These are phyloP conservation scores for Stevia rebaudiana DNA, from an alignment of 140 eudicot species.

Conservation along the genomic window DNA sequence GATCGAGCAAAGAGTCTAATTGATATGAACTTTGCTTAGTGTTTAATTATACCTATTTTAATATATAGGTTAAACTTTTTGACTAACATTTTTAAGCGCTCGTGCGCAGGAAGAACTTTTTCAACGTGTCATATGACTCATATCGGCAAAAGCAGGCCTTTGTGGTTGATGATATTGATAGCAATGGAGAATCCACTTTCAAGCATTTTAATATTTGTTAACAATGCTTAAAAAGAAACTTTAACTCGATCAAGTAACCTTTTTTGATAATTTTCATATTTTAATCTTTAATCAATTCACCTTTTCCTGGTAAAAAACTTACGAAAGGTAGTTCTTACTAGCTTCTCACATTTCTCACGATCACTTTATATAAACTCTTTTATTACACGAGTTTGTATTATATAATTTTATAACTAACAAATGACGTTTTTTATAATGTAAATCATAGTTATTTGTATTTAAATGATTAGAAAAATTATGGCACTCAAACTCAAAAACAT, in stretches of 20 bases:
- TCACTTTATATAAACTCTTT: too few relatives aligned
- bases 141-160: not conserved
- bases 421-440: too few relatives aligned
- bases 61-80: not conserved
- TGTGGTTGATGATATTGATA: constrained; percentile 18
- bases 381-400: too few relatives aligned
- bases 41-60: not conserved
- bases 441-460: too few relatives aligned
- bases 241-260: not conserved
- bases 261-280: not conserved
- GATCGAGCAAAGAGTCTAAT: not conserved
- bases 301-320: not conserved
- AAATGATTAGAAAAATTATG: too few relatives aligned
- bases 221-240: not conserved
- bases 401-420: too few relatives aligned
- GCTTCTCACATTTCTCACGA: too few relatives aligned
- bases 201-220: not conserved
- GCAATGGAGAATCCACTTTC: not conserved
- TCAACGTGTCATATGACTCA: constrained; percentile 4
- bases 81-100: not conserved
- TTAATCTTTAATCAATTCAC: not conserved
- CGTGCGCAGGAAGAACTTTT: not conserved
- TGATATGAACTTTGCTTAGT: not conserved
- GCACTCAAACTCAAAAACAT: too few relatives aligned
- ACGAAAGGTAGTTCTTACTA: too few relatives aligned